Base-by-base conservation (phyloP, 2,329 filamentous ascomycete genomes). In the Penicillium concentricum region DNA sequence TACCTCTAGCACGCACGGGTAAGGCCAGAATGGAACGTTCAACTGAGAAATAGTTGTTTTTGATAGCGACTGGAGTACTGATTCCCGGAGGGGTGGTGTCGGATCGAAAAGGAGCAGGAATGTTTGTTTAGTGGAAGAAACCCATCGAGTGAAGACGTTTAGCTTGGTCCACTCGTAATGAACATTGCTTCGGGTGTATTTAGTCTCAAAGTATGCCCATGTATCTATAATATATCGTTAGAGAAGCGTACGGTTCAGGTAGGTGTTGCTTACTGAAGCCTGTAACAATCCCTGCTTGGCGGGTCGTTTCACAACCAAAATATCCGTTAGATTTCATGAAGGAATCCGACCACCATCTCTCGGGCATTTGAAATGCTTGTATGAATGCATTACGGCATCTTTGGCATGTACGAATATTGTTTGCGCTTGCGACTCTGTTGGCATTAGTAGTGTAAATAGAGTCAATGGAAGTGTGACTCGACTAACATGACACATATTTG, bases 141-240 rank as follows among this genome's bases (percentile, higher is more conserved):
- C 10, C 48, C 48, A 51, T 24, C 48, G 38, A 0, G 57, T 63
- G 37, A 61, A 63, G 15, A 60, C 20, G 9, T 57, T 63, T 35
- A 61, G 20, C 24, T 59, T 63, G 7, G 46, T 49, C 62, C 62
- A 65, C 2, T 51, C 4, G 32, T 65, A 65, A 0, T 24, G 3
- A 8, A 44, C 10, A n/a, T 47, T 13, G 7, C 37, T n/a, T 22
- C 7, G 5, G 4, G n/a, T 20, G n/a, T 51, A 46, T 37, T 65
- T 65, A 2, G 48, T 22, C 43, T 62, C 57, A 12, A 65, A 65
- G 18, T 53, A 62, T 5, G 55, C 52, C 62, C 62, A 65, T 18
- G 57, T 60, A 42, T 60, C 62, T 62, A 41, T 26, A 26, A 6
- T 26, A 26, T 6, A 26, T 26, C 6, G 24, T 26, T 26, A 26